Base-by-base conservation (phyloP, 2,329 filamentous ascomycete species). In the Pseudocercospora fuligena region DNA sequence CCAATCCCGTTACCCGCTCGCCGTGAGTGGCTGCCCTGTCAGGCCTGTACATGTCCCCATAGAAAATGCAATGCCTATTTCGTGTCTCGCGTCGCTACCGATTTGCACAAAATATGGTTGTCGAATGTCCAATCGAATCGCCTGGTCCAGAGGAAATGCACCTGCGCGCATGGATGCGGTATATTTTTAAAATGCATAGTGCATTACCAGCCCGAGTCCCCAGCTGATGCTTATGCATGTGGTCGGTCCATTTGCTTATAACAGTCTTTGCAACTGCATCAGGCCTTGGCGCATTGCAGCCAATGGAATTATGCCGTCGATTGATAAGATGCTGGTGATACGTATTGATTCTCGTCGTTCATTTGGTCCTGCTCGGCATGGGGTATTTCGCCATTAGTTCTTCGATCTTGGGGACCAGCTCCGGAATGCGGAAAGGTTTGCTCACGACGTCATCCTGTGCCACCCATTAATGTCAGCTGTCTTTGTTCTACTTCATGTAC, bases 381-480 rank as follows among this genome's bases (percentile, higher is more conserved):
- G 76, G 75, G 46, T 75, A 78, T 49, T 61, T 68, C n/a, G 47
- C 69, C 59, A 80, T 77, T 60, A 84, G 69, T 67, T 84, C 82
- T 64, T 84, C 82, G 59, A 85, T 84, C 73, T 84, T 85, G 1
- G 83, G 82, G 19, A 84, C 76, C 27, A 85, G 72, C 49, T 85
- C 83, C 3, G 78, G 78, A 33, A 84, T 84, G n/a, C 82, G 75
- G 69, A 85, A 85, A 0, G 83, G 83, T 68, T 85, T 85, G 29
- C 76, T 79, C 3, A 85, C 82, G 2, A 85, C 83, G 70, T 84
- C 82, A 66, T 85, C 82, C 80, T 82, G 61, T 65, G 61, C 64
- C 59, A 60, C 25, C 33, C 63, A 65, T 60, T 59, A 61, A 61
- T 23, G 63, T 73, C 60, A 74, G 70, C 66, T 56, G 61, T 61